Evolutionary conservation across 1,284 basidiomycete species (phyloP), one percentile per base, ranked within the genome.

Genomic region (Cutaneotrichosporon sp.): DNA sequence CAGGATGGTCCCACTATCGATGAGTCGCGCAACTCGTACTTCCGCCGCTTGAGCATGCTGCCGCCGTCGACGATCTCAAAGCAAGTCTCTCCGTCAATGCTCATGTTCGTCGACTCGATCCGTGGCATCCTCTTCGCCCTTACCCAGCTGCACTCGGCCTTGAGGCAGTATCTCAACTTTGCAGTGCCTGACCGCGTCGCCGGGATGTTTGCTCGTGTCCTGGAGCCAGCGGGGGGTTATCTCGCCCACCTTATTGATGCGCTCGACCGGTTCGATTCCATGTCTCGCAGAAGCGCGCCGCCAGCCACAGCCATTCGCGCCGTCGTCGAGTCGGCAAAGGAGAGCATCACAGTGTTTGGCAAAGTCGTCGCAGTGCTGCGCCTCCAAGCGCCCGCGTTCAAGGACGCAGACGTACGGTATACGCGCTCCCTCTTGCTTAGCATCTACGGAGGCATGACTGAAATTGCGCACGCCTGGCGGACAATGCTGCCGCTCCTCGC

Each of bases 91-190:
- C 76, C 80, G 8, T 78, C 87, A 9, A 78, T 97, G 16, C 77
- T 87, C 24, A 80, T 80, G 38, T 81, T 94, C 29, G 81, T 94
- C 46, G 92, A 98, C 66, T 86, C 88, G 5, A 85, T 90, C 42
- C 86, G 94, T 25, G 92, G 90, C 12, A 84, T 98, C 41, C 81
- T 97, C 19, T 98, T 97, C 69, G 87, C 91, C 2, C 80, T 94
- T 51, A 90, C 89, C 26, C 93, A 97, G 74, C 84, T 97, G 26
- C 88, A 97, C 68, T 84, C 90, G 56, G 86, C 90, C 0, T 77
- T 99, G 24, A 84, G 89, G 53, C 89, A 96, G 65, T 96, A 94
- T 74, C 86, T 88, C 45, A 81, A 85, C 14, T 88, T 90, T 61
- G 87, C 87, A 20, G 84, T 86, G 48, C 87, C 93, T 65, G 90